Conservation (phyloP, 1,284 basidiomycete genomes). For the Polyporus tsugae region DNA sequence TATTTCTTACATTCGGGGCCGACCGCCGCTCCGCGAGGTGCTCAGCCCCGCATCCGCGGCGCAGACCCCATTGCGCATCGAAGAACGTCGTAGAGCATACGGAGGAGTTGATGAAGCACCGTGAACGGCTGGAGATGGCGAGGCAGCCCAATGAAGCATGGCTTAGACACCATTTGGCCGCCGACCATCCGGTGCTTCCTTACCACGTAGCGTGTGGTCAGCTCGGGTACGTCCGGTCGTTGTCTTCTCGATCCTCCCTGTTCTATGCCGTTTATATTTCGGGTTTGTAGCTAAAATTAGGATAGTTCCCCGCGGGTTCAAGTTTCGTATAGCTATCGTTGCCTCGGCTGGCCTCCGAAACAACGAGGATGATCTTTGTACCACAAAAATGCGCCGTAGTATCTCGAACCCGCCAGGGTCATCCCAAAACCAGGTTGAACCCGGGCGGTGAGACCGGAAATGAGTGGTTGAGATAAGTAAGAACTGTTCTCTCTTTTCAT, state of each 20-base stretch:
- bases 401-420: not conserved
- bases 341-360: not conserved
- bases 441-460: not conserved
- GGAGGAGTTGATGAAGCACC: conserved; percentile 56
- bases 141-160: conserved; percentile 48
- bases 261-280: not conserved
- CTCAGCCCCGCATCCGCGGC: too few species aligned
- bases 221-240: not conserved
- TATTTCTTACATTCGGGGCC: too few species aligned
- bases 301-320: not conserved
- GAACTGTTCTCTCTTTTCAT: not conserved
- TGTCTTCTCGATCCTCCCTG: not conserved
- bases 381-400: too few species aligned
- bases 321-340: not conserved
- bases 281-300: not conserved
- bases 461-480: not conserved
- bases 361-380: not conserved
- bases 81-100: not conserved
- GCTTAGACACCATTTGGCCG: not conserved
- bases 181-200: not conserved
- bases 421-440: not conserved
- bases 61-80: not conserved
- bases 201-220: not conserved
- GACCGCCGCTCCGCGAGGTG: too few species aligned
- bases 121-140: conserved; percentile 60